These are phyloP conservation scores for Ceratocystis variospora DNA, from an alignment of 2,329 filamentous ascomycete species.

Conservation along the genomic window DNA sequence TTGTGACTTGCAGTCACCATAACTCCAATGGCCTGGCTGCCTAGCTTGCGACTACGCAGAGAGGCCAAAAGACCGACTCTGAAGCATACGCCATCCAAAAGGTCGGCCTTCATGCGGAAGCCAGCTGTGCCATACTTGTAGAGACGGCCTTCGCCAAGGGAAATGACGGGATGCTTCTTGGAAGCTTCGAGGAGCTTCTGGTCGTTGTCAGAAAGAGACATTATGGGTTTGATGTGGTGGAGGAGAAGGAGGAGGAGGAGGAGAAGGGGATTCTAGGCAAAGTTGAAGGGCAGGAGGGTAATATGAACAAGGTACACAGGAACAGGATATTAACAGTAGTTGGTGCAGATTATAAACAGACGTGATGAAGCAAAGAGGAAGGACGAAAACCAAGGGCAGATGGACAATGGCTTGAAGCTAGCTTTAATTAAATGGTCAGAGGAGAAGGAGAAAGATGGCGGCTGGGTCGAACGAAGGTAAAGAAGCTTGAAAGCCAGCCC, in stretches of 20 bases:
- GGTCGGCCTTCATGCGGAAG: conserved; percentile 57
- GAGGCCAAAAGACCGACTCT: conserved; percentile 80
- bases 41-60: conserved; percentile 77
- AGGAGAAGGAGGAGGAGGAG: conserved; percentile 20
- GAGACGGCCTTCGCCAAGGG: conserved; percentile 29
- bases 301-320: conserved; percentile 3
- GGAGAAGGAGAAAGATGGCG: neutral
- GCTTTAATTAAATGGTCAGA: neutral
- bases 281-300: neutral
- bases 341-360: neutral
- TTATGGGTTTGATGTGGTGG: conserved; percentile 11
- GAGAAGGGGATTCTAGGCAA: conserved; percentile 14
- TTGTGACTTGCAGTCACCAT: conserved; percentile 96
- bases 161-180: conserved; percentile 46
- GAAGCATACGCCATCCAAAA: conserved; percentile 85
- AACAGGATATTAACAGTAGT: neutral
- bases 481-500: neutral
- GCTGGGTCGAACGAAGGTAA: neutral
- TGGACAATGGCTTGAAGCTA: neutral
- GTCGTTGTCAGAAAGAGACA: conserved; percentile 22
- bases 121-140: conserved; percentile 56
- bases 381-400: neutral
- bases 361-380: neutral
- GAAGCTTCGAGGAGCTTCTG: conserved; percentile 45
- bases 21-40: conserved; percentile 82